Conservation (phyloP, 768 basidiomycete species). For the Crucibulum laeve region DNA sequence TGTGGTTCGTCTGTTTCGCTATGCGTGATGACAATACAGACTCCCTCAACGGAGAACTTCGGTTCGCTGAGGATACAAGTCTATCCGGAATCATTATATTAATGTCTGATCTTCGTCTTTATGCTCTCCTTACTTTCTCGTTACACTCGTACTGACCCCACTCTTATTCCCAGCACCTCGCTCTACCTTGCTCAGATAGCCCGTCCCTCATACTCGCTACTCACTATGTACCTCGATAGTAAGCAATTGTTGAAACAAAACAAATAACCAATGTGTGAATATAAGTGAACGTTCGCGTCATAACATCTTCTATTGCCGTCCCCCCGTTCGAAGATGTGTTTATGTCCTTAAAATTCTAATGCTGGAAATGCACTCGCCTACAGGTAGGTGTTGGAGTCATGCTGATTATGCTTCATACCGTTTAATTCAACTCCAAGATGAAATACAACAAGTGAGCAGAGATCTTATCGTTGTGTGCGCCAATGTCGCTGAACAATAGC, state of each 20-base stretch:
- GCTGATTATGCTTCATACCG: no score
- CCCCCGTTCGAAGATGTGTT: no score
- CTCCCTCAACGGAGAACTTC: slow-evolving; percentile 86
- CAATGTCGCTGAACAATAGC: neutral
- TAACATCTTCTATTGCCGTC: no score
- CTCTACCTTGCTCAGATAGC: slow-evolving; percentile 1
- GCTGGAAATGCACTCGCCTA: no score
- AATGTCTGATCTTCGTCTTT: slow-evolving; percentile 49
- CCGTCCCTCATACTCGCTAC: no score
- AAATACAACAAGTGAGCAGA: slow-evolving; percentile 72
- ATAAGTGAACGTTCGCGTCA: no score
- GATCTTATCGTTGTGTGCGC: neutral
- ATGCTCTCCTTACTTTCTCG: slow-evolving; percentile 6
- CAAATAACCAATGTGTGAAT: no score
- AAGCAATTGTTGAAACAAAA: no score
- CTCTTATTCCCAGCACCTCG: neutral
- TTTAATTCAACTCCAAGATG: slow-evolving; percentile 93
- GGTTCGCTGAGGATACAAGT: slow-evolving; percentile 67
- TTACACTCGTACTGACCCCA: slow-evolving; percentile 8
- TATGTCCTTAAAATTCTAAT: no score
- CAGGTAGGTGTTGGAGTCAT: no score
- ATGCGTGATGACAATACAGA: slow-evolving; percentile 77
- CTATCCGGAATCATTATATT: slow-evolving; percentile 88
- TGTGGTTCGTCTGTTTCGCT: no score
- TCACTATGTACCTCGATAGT: no score